Percentiles rank a stretch among this genome's conserved stretches.
Evolutionary conservation across 352 stramenopile genomes (phyloP).

Genomic region (Aphanomyces cochlioides): DNA sequence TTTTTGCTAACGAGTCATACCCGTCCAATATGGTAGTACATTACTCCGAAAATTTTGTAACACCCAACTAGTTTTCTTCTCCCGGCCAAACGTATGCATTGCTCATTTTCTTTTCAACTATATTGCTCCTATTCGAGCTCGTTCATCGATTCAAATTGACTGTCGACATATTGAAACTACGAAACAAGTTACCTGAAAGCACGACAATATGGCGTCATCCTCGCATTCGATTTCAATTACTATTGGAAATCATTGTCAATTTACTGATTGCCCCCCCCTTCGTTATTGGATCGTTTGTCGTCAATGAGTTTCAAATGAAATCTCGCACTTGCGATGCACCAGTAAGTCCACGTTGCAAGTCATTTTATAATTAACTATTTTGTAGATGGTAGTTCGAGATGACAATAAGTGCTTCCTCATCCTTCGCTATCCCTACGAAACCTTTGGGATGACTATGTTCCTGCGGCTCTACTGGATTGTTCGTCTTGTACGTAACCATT

Average conservation of each 20-base stretch:
- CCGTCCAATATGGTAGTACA: constrained; percentile 4
- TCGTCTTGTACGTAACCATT: constrained; percentile 28
- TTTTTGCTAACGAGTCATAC: constrained; percentile 19
- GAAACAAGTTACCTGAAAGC: constrained; percentile 11
- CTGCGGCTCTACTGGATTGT: constrained; percentile 31
- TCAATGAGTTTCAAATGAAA: constrained; percentile 22
- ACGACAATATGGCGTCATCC: constrained; percentile 26
- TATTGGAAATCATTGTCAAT: constrained; percentile 18
- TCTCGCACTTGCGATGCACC: background rate
- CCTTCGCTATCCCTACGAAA: constrained; percentile 24
- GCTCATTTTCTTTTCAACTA: constrained; percentile 22
- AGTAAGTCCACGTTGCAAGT: constrained; percentile 11
- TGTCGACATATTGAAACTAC: constrained; percentile 22
- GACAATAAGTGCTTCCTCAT: constrained; percentile 17
- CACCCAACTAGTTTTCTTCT: constrained; percentile 5
- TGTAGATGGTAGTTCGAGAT: constrained; percentile 8
- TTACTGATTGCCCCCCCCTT: constrained; percentile 26
- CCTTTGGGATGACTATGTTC: constrained; percentile 22
- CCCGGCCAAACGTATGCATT: constrained; percentile 26
- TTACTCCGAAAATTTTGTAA: background rate
- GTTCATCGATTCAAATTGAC: constrained; percentile 9
- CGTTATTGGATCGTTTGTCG: constrained; percentile 6
- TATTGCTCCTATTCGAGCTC: constrained; percentile 15
- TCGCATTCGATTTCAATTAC: background rate
- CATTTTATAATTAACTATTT: background rate